These are phyloP conservation scores for Botrytis tulipae DNA, from an alignment of 2,329 filamentous ascomycete genomes.

Conservation along the genomic window DNA sequence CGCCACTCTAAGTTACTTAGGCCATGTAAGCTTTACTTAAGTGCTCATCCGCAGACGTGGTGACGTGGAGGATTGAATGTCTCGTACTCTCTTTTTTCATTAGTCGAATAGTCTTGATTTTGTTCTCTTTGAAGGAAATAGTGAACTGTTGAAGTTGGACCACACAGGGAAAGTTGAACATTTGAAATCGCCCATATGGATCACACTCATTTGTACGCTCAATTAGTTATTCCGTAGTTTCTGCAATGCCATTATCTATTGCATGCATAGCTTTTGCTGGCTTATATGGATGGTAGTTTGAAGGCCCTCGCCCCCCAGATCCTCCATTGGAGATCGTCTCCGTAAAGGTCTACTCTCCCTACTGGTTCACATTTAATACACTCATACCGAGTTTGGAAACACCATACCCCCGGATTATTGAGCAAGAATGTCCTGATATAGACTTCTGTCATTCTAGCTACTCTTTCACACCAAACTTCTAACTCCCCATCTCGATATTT, in stretches of 20 bases:
- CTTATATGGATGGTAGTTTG: not conserved
- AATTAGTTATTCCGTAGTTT: not conserved
- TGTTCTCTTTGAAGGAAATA: no score
- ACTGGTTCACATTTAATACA: no score
- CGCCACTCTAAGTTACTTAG: slow-evolving; percentile 6
- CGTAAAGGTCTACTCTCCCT: no score
- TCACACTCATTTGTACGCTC: not conserved
- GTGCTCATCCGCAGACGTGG: not conserved
- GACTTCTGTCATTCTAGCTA: no score
- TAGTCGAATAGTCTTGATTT: not conserved
- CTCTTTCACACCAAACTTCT: no score
- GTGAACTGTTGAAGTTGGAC: not conserved
- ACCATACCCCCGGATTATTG: no score
- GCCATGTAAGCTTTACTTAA: not conserved
- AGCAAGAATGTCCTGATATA: no score
- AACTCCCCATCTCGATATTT: no score
- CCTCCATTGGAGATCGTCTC: no score
- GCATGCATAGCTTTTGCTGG: not conserved
- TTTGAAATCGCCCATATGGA: not conserved
- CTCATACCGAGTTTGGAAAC: no score
- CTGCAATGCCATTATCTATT: not conserved
- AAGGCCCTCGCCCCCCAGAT: not conserved
- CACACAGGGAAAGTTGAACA: not conserved
- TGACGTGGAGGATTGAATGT: not conserved
- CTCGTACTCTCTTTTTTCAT: not conserved